These are phyloP conservation scores for Saturnispora besseyi DNA, from an alignment of 805 yeast genomes.

Conservation along the genomic window DNA sequence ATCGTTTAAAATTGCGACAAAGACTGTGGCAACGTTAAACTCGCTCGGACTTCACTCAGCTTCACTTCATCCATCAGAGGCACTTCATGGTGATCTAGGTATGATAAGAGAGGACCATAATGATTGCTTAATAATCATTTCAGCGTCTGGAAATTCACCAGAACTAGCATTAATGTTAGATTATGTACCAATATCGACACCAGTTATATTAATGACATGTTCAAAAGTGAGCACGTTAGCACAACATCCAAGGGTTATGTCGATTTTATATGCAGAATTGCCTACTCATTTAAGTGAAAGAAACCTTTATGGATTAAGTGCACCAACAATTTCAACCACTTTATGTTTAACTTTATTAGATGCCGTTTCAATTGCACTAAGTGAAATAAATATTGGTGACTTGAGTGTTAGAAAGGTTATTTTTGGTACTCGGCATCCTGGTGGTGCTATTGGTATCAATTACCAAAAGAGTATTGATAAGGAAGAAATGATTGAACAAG, in stretches of 20 bases:
- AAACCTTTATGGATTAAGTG: constrained; percentile 66
- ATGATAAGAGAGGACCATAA: constrained; percentile 44
- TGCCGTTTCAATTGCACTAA: constrained; percentile 64
- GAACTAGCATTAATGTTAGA: constrained; percentile 54
- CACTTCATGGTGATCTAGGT: constrained; percentile 87
- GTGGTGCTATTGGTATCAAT: constrained; percentile 75
- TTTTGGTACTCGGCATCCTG: constrained; percentile 77
- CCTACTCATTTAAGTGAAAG: constrained; percentile 52
- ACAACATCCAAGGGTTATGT: constrained; percentile 36
- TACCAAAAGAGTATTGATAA: constrained; percentile 1
- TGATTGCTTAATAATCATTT: constrained; percentile 55
- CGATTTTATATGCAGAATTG: constrained; percentile 53
- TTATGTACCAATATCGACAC: constrained; percentile 45
- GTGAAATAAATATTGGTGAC: constrained; percentile 58
- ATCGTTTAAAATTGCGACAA: constrained; percentile 68
- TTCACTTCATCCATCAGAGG: constrained; percentile 74
- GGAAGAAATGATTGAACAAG: background rate
- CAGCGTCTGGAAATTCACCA: constrained; percentile 78
- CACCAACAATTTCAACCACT: constrained; percentile 82
- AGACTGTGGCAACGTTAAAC: constrained; percentile 73
- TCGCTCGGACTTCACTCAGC: constrained; percentile 67
- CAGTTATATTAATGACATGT: constrained; percentile 58
- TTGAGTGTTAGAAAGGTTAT: constrained; percentile 39
- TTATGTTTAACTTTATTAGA: constrained; percentile 69
- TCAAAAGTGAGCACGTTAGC: constrained; percentile 48